These are phyloP conservation scores for Schizochytrium sp. DNA, from an alignment of 108 stramenopile species.

Conservation along the genomic window DNA sequence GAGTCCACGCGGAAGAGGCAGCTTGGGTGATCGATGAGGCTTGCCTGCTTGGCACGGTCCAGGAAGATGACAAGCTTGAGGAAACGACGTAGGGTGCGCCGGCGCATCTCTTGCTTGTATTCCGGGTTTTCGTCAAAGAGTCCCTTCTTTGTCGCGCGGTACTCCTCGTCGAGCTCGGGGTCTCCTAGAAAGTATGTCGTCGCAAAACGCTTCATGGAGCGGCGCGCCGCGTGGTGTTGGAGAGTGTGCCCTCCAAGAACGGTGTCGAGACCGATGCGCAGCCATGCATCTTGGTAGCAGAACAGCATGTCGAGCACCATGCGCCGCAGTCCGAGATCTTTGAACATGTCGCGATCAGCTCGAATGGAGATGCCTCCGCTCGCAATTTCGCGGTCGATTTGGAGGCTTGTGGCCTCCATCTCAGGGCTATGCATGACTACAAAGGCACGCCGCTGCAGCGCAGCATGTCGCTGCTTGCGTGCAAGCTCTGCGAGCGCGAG, in stretches of 20 bases:
- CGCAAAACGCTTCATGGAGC: neutral
- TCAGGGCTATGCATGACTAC: neutral
- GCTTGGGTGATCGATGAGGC: slow-evolving; percentile 55
- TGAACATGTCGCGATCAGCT: slow-evolving; percentile 68
- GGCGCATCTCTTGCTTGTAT: slow-evolving; percentile 55
- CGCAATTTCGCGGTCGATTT: slow-evolving; percentile 3
- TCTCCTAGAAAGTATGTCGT: slow-evolving; percentile 54
- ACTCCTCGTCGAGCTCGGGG: slow-evolving; percentile 47
- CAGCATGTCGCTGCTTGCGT: neutral
- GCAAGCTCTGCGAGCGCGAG: neutral
- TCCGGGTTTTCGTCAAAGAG: slow-evolving; percentile 64
- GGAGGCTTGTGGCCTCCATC: neutral
- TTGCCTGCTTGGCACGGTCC: slow-evolving; percentile 56
- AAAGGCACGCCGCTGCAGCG: neutral
- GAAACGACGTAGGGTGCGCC: slow-evolving; percentile 54
- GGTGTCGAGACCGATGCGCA: slow-evolving; percentile 73
- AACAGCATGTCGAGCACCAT: slow-evolving; percentile 61
- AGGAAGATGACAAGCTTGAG: slow-evolving; percentile 70
- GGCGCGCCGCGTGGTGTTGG: neutral
- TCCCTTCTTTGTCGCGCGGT: slow-evolving; percentile 59
- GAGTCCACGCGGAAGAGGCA: slow-evolving; percentile 32
- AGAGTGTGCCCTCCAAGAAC: slow-evolving; percentile 57
- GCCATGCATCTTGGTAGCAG: slow-evolving; percentile 77
- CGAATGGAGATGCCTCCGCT: slow-evolving; percentile 51
- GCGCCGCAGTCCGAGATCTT: slow-evolving; percentile 61